Evolutionary conservation across 345 rosid species (phyloP).

Genomic region (Eucalyptus cloeziana): DNA sequence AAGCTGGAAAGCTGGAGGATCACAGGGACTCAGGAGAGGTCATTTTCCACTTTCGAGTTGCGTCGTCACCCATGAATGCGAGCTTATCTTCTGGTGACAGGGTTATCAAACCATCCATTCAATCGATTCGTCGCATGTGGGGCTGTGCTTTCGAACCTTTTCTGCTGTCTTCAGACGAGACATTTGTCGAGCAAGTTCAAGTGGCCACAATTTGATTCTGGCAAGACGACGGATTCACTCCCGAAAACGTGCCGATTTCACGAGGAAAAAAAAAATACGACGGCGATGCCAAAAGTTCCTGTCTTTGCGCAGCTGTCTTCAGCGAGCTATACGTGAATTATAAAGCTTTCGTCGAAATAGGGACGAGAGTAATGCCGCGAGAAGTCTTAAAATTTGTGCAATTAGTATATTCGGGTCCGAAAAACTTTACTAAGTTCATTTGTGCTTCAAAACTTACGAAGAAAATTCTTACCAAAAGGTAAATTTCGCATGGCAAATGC

Average conservation of each 20-base stretch:
- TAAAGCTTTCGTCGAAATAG: neutral
- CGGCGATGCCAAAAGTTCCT: neutral
- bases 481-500: neutral
- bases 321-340: neutral
- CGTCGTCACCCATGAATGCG: neutral
- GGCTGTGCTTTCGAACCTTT: neutral
- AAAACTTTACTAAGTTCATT: neutral
- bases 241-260: neutral
- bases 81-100: neutral
- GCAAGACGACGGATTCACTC: neutral
- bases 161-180: neutral
- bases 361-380: neutral
- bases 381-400: neutral
- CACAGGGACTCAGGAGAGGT: neutral
- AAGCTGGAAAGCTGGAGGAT: neutral
- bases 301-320: neutral
- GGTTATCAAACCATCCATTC: neutral
- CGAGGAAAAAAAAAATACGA: neutral
- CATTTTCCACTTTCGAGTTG: neutral
- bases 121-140: neutral
- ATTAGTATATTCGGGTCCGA: neutral
- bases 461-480: neutral
- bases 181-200: neutral
- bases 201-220: neutral
- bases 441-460: neutral